A percentile compares a stretch with the other conserved stretches of the same genome.
These are phyloP conservation scores for Lipomyces orientalis DNA, from an alignment of 805 yeast species.

Conservation along the genomic window DNA sequence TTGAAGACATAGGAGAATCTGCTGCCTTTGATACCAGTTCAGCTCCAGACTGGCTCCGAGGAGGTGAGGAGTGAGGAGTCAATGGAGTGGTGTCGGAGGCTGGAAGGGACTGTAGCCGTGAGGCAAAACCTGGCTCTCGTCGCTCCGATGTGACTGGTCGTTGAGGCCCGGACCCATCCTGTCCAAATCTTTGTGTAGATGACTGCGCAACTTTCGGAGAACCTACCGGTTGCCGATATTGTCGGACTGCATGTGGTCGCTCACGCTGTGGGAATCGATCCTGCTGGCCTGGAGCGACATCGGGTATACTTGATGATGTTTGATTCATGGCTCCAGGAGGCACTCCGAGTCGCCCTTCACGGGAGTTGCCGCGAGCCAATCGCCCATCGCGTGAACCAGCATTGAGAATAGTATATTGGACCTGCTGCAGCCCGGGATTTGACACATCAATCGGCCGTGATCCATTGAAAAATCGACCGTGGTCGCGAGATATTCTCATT, in stretches of 20 bases:
- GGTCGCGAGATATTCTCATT: not conserved
- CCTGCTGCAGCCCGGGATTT: constrained; percentile 9
- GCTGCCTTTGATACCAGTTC: not conserved
- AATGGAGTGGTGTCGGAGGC: not conserved
- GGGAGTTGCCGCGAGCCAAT: not conserved
- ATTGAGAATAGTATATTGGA: constrained; percentile 2
- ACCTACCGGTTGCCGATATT: not conserved
- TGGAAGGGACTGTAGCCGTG: not conserved
- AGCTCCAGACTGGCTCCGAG: not conserved
- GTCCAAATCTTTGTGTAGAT: not conserved
- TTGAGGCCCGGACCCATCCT: not conserved
- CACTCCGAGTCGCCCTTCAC: not conserved
- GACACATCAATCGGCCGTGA: not conserved
- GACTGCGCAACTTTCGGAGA: not conserved
- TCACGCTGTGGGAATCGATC: not conserved
- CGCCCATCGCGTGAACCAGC: constrained; percentile 9
- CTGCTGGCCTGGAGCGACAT: not conserved
- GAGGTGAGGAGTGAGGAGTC: not conserved
- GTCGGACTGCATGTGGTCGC: not conserved
- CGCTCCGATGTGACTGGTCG: not conserved
- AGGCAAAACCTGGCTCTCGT: not conserved
- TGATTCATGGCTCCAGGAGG: not conserved
- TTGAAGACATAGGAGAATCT: not conserved
- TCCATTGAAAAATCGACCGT: not conserved
- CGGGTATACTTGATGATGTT: not conserved